Evolutionary conservation across 768 basidiomycete species (phyloP).

Genomic region (Phanerodontia chrysosporium): DNA sequence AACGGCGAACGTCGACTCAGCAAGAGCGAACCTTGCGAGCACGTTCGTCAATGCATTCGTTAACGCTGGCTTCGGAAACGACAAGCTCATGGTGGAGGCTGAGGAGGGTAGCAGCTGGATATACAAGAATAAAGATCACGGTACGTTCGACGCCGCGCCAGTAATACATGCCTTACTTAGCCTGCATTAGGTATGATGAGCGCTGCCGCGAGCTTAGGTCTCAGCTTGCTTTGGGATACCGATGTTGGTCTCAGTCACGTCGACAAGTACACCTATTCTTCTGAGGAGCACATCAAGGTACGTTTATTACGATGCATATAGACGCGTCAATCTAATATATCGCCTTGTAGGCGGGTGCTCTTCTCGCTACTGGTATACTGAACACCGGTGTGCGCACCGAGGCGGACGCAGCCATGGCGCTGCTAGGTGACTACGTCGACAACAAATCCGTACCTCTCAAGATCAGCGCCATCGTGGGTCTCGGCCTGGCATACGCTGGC

Average conservation of each 20-base stretch:
- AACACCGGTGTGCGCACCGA: slow-evolving; percentile 89
- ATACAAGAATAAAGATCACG: slow-evolving; percentile 99
- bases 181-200: slow-evolving; percentile 81
- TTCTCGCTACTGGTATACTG: slow-evolving; percentile 91
- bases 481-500: slow-evolving; percentile 94
- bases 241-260: slow-evolving; percentile 91
- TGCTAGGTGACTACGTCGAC: slow-evolving; percentile 86
- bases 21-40: slow-evolving; percentile 89
- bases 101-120: slow-evolving; percentile 98
- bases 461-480: slow-evolving; percentile 85
- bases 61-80: slow-evolving; percentile 97
- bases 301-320: not conserved
- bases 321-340: no score
- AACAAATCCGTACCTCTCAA: slow-evolving; percentile 82
- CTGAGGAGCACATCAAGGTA: slow-evolving; percentile 95
- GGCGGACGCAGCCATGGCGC: slow-evolving; percentile 86
- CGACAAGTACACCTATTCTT: slow-evolving; percentile 95
- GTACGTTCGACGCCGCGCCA: no score
- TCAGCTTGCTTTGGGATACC: slow-evolving; percentile 93
- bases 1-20: slow-evolving; percentile 83
- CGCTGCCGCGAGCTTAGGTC: slow-evolving; percentile 90
- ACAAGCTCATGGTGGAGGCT: slow-evolving; percentile 96
- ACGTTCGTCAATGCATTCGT: slow-evolving; percentile 99
- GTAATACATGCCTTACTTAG: no score
- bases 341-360: slow-evolving; percentile 71